Percentiles rank a stretch among this genome's conserved stretches.
Evolutionary conservation across 345 rosid species (phyloP).

Genomic region (Isatis tinctoria): DNA sequence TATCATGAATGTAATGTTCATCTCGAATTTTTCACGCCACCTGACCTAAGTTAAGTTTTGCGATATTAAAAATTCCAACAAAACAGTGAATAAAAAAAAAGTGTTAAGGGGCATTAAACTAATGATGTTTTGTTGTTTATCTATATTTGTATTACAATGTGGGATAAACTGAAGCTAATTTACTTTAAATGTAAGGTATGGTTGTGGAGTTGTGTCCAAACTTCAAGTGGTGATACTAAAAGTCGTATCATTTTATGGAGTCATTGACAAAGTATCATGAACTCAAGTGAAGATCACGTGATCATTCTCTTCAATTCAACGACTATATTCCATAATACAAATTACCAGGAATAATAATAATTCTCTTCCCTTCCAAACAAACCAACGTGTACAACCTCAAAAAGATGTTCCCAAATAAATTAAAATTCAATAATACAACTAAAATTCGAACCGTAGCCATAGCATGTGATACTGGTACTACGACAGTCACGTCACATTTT

Average conservation of each 20-base stretch:
- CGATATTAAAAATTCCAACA: not conserved
- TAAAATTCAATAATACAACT: conserved; percentile 10
- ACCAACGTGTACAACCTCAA: conserved; percentile 27
- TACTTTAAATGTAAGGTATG: not conserved
- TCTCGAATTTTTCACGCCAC: not conserved
- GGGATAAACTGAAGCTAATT: not conserved
- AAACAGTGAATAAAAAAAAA: not conserved
- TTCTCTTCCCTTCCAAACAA: conserved; percentile 1
- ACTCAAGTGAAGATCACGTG: conserved; percentile 29
- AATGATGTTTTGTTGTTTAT: not conserved
- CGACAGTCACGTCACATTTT: conserved; percentile 32
- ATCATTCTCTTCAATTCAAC: conserved; percentile 6
- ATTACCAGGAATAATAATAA: not conserved
- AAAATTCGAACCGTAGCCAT: conserved; percentile 6
- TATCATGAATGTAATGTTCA: not conserved
- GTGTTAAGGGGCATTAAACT: not conserved
- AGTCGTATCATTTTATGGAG: conserved; percentile 18
- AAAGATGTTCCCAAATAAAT: conserved; percentile 5
- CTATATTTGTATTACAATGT: not conserved
- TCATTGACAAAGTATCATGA: conserved; percentile 27
- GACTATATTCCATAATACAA: conserved; percentile 5
- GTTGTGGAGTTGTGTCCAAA: conserved; percentile 12
- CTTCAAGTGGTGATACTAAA: conserved; percentile 17
- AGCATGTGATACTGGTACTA: conserved; percentile 30
- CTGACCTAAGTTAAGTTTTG: not conserved